A percentile compares a stretch with the other conserved stretches of the same genome.
Evolutionary conservation across 2,329 filamentous ascomycete genomes (phyloP).

Genomic region (Thelonectria rubi): DNA sequence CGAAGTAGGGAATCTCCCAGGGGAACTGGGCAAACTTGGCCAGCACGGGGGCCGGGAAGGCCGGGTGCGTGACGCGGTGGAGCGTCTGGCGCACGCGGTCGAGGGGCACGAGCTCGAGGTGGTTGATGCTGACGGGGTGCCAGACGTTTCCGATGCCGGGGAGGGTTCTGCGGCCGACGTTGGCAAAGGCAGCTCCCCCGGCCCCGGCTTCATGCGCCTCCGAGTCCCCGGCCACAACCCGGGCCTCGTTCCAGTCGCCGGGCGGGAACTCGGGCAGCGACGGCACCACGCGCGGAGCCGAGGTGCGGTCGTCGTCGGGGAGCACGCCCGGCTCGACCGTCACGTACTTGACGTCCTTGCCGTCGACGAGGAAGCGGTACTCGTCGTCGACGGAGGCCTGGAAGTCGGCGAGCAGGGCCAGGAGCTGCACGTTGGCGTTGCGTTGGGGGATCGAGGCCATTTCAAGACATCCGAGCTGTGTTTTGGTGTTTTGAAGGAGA

Average conservation of each 20-base stretch:
- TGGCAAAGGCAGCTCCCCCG: conserved; percentile 38
- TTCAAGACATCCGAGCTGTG: conserved; percentile 1
- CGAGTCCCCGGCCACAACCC: conserved; percentile 42
- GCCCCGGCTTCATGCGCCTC: conserved; percentile 26
- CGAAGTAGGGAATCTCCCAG: conserved; percentile 45
- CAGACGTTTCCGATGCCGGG: conserved; percentile 47
- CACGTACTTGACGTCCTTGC: conserved; percentile 52
- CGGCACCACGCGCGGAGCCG: conserved; percentile 44
- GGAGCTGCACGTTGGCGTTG: conserved; percentile 37
- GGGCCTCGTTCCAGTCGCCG: conserved; percentile 53
- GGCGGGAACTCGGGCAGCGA: conserved; percentile 49
- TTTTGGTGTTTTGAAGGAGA: neutral
- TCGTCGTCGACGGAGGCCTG: conserved; percentile 44
- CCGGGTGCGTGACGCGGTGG: conserved; percentile 39
- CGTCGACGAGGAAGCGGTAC: conserved; percentile 50
- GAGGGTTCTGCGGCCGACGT: conserved; percentile 38
- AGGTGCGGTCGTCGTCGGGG: conserved; percentile 45
- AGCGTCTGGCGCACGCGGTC: conserved; percentile 42
- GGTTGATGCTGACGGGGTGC: conserved; percentile 47
- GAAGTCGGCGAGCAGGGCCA: conserved; percentile 39
- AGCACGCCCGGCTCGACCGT: conserved; percentile 49
- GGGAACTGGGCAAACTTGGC: conserved; percentile 43
- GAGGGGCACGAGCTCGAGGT: conserved; percentile 44
- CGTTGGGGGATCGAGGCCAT: neutral
- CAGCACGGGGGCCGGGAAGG: conserved; percentile 34